Conservation (phyloP, 345 rosid genomes). For the Populus tremula region DNA sequence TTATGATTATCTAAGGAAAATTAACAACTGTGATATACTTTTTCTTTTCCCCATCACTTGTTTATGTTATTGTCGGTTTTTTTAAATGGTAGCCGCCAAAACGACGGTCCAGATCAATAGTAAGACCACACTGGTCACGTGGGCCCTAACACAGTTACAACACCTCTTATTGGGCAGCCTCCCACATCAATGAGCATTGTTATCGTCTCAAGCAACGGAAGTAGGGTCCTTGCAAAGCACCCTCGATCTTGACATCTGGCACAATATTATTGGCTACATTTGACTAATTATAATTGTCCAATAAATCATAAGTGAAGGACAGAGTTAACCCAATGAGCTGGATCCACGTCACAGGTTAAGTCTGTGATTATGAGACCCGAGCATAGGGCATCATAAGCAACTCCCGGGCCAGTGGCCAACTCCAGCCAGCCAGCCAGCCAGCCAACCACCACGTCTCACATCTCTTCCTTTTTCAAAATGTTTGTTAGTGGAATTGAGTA, state of each 20-base stretch:
- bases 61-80: slow-evolving; percentile 8
- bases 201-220: slow-evolving; percentile 22
- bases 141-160: slow-evolving; percentile 11
- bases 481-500: slow-evolving; percentile 15
- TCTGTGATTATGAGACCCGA: neutral
- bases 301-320: neutral
- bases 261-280: neutral
- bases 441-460: slow-evolving; percentile 14
- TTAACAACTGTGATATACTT: neutral
- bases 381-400: neutral
- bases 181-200: slow-evolving; percentile 34
- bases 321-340: neutral
- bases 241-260: slow-evolving; percentile 10
- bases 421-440: neutral
- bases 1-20: neutral
- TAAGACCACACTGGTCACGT: slow-evolving; percentile 18
- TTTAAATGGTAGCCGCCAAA: slow-evolving; percentile 29
- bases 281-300: neutral
- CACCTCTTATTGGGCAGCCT: slow-evolving; percentile 30
- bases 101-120: slow-evolving; percentile 22
- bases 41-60: neutral
- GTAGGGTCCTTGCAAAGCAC: neutral
- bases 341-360: slow-evolving; percentile 13
- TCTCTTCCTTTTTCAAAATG: neutral
- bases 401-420: neutral